Evolutionary conservation across 495 filamentous ascomycete genomes (phyloP).

Genomic region (Penicillium steckii): DNA sequence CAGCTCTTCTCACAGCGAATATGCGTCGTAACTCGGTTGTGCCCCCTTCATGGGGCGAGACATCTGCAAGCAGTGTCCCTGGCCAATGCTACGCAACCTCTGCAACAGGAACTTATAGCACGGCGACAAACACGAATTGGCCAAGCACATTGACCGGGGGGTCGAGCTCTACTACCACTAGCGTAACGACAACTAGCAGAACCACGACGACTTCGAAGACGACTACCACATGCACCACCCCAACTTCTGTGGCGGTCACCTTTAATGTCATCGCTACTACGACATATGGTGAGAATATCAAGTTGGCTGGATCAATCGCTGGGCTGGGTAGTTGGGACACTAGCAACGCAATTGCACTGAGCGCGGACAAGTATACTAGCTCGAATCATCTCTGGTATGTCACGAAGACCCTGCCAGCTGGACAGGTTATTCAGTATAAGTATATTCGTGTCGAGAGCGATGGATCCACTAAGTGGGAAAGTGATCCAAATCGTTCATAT

Average conservation of each 20-base stretch:
- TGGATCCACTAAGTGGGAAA: constrained; percentile 60
- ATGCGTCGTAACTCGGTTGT: constrained; percentile 47
- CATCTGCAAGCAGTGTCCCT: constrained; percentile 51
- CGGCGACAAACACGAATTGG: constrained; percentile 54
- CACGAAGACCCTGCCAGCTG: constrained; percentile 49
- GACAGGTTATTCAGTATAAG: constrained; percentile 62
- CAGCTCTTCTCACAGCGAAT: constrained; percentile 49
- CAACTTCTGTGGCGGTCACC: constrained; percentile 53
- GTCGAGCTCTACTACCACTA: constrained; percentile 18
- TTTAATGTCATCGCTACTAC: constrained; percentile 59
- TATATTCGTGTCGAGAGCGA: constrained; percentile 58
- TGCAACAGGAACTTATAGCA: constrained; percentile 57
- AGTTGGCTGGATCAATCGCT: constrained; percentile 53
- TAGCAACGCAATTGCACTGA: constrained; percentile 47
- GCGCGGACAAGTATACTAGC: constrained; percentile 51
- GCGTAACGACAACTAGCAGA: constrained; percentile 26
- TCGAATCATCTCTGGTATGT: constrained; percentile 58
- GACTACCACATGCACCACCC: constrained; percentile 39
- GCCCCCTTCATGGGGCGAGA: constrained; percentile 57
- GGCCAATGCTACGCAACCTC: constrained; percentile 50
- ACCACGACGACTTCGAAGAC: constrained; percentile 30
- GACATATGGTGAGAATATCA: constrained; percentile 56
- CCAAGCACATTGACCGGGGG: constrained; percentile 50
- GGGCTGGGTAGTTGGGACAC: constrained; percentile 59
- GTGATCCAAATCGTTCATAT: constrained; percentile 60